phyloP scores from a whole-genome alignment of 352 stramenopile genomes.

The Globisporangium sylvaticum region DNA sequence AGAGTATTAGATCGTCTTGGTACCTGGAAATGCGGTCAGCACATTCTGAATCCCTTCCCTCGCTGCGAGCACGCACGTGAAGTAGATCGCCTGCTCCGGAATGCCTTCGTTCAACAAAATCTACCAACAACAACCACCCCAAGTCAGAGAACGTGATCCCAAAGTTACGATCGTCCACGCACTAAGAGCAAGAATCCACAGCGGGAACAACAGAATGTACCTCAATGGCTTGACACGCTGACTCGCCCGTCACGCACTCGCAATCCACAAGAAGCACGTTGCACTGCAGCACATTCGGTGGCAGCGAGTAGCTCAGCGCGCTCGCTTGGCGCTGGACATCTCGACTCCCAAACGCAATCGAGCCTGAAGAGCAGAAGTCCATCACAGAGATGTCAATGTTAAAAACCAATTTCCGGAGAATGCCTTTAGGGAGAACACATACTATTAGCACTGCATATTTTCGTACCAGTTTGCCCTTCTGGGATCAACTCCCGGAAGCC shows the following conservation, averaged over 20 bases:
- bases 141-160: not conserved
- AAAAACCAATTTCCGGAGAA: not conserved
- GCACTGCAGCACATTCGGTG: not conserved
- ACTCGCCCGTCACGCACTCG: constrained; percentile 13
- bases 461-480: constrained; percentile 3
- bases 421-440: not conserved
- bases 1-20: too few species aligned
- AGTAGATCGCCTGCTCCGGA: constrained; percentile 10
- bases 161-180: not conserved
- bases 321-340: constrained; percentile 4
- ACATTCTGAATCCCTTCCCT: constrained; percentile 7
- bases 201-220: not conserved
- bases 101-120: constrained; percentile 12
- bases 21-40: constrained; percentile 3
- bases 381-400: not conserved
- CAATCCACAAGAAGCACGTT: constrained; percentile 14
- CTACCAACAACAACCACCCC: not conserved
- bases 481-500: constrained; percentile 4
- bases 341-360: constrained; percentile 12
- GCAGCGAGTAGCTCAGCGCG: constrained; percentile 7
- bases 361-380: not conserved
- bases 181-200: not conserved
- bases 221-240: constrained; percentile 12
- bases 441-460: not conserved
- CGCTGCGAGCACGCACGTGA: constrained; percentile 11